Base-by-base conservation (phyloP, 1,284 basidiomycete genomes). In the Puccinia coronata region DNA sequence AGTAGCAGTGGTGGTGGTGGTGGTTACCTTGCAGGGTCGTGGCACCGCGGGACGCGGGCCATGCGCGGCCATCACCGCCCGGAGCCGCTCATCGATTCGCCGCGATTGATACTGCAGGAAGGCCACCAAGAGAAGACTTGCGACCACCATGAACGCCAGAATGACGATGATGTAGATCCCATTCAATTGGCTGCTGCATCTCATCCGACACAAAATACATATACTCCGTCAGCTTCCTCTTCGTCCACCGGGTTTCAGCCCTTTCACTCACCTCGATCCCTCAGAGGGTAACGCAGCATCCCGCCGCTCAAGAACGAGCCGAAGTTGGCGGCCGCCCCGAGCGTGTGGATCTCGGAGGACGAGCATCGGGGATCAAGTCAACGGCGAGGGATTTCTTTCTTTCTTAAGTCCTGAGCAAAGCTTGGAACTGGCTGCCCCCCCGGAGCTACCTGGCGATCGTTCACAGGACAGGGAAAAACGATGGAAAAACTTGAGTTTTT, bases 1-100 rank as follows among this genome's bases (percentile, higher is more conserved):
- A n/a, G n/a, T n/a, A n/a, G n/a, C n/a, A n/a, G n/a, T n/a, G n/a
- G n/a, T n/a, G n/a, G n/a, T n/a, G n/a, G n/a, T n/a, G n/a, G n/a
- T n/a, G n/a, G n/a, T n/a, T n/a, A n/a, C n/a, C n/a, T n/a, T n/a
- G n/a, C n/a, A n/a, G 28, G 55, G 5, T 5, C 67, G 67, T 11
- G 67, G 67, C 18, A 36, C 1, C 36, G 41, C 2, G 12, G 23
- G 41, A 49, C 67, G 41, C 11, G 47, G 67, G 12, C 49, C 41
- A 6, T 69, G 41, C n/a, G 41, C 67, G 47, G 67, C 67, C 0
- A 69, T 69, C 41, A 69, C 67, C 14, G 67, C 67, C 28, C 49
- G 41, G 3, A 69, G 67, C 16, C 67, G 67, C 34, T 69, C 8
- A 11, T 69, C 67, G 4, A 69, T 43, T 16, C 67, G 47, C 5